A percentile compares a stretch with the other conserved stretches of the same genome.
Conservation (phyloP, 495 filamentous ascomycete genomes). For the Coniosporium apollinis region DNA sequence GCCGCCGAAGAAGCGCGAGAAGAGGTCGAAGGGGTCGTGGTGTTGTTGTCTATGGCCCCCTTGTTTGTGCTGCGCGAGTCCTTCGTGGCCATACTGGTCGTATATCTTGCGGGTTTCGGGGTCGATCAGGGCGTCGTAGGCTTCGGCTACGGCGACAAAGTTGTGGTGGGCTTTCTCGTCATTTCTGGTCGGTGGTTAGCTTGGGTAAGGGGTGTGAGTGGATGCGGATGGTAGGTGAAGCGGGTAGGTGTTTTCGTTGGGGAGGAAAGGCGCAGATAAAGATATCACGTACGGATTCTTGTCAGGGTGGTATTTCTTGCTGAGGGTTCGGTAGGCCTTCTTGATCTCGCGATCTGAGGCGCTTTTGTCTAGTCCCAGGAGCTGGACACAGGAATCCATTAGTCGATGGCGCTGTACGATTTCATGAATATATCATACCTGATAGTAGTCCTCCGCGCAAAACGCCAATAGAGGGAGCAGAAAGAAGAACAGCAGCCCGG, state of each 20-base stretch:
- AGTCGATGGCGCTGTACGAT: background rate
- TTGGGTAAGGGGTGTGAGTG: background rate
- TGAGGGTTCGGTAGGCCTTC: conserved; percentile 79
- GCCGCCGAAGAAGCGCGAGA: conserved; percentile 94
- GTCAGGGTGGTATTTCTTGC: conserved; percentile 94
- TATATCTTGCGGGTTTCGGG: conserved; percentile 74
- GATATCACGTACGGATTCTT: conserved; percentile 78
- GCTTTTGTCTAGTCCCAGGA: conserved; percentile 63
- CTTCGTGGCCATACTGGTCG: conserved; percentile 89
- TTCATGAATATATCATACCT: conserved; percentile 29
- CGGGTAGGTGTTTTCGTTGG: background rate
- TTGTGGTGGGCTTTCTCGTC: conserved; percentile 72
- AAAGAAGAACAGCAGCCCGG: conserved; percentile 20
- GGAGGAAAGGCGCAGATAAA: background rate
- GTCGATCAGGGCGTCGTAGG: conserved; percentile 85
- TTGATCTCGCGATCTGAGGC: conserved; percentile 88
- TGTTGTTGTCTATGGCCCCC: conserved; percentile 42
- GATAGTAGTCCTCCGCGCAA: conserved; percentile 78
- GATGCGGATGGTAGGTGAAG: conserved; percentile 7
- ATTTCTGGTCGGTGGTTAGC: conserved; percentile 29
- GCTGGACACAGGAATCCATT: conserved; percentile 19
- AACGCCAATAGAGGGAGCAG: conserved; percentile 33
- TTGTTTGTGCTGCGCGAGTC: conserved; percentile 65
- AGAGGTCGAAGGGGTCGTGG: conserved; percentile 93
- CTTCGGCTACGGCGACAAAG: conserved; percentile 89